These are phyloP conservation scores for Mentha longifolia DNA, from an alignment of 257 asterid genomes.

Conservation along the genomic window DNA sequence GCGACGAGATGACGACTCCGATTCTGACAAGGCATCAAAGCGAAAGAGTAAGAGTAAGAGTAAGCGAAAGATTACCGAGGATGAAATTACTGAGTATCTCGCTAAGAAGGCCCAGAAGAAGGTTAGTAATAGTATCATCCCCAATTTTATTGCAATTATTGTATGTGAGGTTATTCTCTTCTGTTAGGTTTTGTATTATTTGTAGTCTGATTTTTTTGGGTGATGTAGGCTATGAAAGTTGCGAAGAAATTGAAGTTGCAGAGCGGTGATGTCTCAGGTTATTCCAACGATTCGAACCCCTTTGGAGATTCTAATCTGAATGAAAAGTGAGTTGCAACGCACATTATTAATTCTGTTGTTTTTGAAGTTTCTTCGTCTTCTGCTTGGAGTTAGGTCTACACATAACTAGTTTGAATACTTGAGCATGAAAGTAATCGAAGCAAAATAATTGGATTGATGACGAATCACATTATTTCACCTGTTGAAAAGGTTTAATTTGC, in stretches of 20 bases:
- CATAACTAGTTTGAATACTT: conserved; percentile 1
- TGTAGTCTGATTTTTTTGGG: background rate
- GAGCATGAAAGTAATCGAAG: background rate
- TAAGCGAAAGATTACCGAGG: conserved; percentile 26
- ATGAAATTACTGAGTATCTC: conserved; percentile 28
- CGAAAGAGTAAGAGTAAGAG: conserved; percentile 7
- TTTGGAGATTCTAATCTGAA: conserved; percentile 91
- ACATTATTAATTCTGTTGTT: background rate
- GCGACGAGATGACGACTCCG: background rate
- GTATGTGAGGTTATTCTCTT: conserved; percentile 5
- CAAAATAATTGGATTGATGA: background rate
- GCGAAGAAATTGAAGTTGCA: conserved; percentile 79
- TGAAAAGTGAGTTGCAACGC: conserved; percentile 49
- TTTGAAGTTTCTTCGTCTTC: background rate
- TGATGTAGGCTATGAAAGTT: conserved; percentile 62
- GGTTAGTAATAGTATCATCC: conserved; percentile 1
- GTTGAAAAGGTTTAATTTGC: background rate
- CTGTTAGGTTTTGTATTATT: background rate
- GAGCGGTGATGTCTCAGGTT: conserved; percentile 56
- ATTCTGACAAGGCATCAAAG: conserved; percentile 1
- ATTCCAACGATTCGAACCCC: conserved; percentile 93
- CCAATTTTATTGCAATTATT: background rate
- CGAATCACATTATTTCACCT: background rate
- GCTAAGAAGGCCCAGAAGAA: conserved; percentile 36
- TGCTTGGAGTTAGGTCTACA: background rate